Evolutionary conservation across 345 rosid species (phyloP).

Genomic region (Corchorus capsularis): DNA sequence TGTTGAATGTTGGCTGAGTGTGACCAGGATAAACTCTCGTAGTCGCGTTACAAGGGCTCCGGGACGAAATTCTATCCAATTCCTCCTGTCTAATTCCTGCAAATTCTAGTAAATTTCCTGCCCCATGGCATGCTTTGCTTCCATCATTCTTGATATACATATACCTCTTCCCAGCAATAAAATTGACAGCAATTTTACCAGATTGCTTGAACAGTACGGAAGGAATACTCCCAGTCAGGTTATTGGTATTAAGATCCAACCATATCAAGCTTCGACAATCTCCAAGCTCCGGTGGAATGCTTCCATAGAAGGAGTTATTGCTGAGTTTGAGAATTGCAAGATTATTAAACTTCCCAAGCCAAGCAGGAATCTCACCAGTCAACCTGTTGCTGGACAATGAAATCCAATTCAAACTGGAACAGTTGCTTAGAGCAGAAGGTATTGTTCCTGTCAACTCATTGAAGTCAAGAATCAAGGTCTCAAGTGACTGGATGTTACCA

Average conservation of each 20-base stretch:
- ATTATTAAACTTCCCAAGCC: constrained; percentile 69
- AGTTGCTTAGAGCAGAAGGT: constrained; percentile 76
- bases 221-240: constrained; percentile 72
- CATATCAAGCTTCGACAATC: constrained; percentile 87
- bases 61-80: constrained; percentile 57
- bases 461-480: constrained; percentile 88
- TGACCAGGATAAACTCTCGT: constrained; percentile 68
- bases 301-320: constrained; percentile 78
- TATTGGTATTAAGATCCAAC: constrained; percentile 88
- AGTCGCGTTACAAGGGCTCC: constrained; percentile 86
- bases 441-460: constrained; percentile 73
- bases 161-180: constrained; percentile 75
- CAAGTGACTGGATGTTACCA: constrained; percentile 48
- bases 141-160: constrained; percentile 81
- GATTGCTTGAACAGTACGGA: constrained; percentile 81
- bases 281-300: constrained; percentile 89
- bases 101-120: constrained; percentile 89
- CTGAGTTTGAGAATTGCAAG: constrained; percentile 93
- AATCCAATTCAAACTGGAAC: constrained; percentile 80
- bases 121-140: constrained; percentile 81
- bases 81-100: constrained; percentile 72
- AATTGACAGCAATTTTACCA: constrained; percentile 75
- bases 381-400: constrained; percentile 81
- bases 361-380: constrained; percentile 75
- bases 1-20: constrained; percentile 75